Evolutionary conservation across 2,329 filamentous ascomycete genomes (phyloP).

Genomic region (Phyllosticta citriasiana): DNA sequence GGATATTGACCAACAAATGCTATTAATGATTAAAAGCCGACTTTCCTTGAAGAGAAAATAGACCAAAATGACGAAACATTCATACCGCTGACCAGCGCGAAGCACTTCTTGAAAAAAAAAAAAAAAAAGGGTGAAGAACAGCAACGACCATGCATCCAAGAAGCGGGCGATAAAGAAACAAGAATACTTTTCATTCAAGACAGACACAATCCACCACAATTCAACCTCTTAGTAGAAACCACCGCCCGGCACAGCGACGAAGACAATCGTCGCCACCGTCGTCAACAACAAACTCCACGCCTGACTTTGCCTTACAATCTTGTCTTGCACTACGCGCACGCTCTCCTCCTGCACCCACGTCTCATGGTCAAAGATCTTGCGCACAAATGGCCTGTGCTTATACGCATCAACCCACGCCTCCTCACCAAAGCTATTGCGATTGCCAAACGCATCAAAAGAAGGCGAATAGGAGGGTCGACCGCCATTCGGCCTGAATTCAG

Average conservation of each 20-base stretch:
- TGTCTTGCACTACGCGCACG: slow-evolving; percentile 66
- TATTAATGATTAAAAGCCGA: too few relatives aligned
- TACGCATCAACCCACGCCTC: slow-evolving; percentile 69
- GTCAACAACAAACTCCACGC: slow-evolving; percentile 27
- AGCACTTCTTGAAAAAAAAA: too few relatives aligned
- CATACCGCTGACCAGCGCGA: too few relatives aligned
- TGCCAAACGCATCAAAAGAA: slow-evolving; percentile 29
- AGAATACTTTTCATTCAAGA: too few relatives aligned
- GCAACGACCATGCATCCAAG: background rate
- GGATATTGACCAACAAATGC: too few relatives aligned
- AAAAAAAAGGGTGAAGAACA: too few relatives aligned
- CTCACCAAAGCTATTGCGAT: slow-evolving; percentile 57
- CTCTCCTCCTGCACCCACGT: slow-evolving; percentile 72
- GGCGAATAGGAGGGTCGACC: slow-evolving; percentile 7
- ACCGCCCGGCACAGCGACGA: slow-evolving; percentile 14
- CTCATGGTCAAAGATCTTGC: slow-evolving; percentile 68
- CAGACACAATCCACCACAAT: background rate
- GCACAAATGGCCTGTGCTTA: slow-evolving; percentile 55
- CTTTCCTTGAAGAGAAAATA: too few relatives aligned
- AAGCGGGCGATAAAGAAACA: background rate
- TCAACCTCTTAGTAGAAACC: slow-evolving; percentile 6
- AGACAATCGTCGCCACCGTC: slow-evolving; percentile 19
- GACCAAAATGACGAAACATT: too few relatives aligned
- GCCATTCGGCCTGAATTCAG: background rate
- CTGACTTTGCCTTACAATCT: slow-evolving; percentile 40